Base-by-base conservation (phyloP, 257 asterid species). In the Lithospermum erythrorhizon region DNA sequence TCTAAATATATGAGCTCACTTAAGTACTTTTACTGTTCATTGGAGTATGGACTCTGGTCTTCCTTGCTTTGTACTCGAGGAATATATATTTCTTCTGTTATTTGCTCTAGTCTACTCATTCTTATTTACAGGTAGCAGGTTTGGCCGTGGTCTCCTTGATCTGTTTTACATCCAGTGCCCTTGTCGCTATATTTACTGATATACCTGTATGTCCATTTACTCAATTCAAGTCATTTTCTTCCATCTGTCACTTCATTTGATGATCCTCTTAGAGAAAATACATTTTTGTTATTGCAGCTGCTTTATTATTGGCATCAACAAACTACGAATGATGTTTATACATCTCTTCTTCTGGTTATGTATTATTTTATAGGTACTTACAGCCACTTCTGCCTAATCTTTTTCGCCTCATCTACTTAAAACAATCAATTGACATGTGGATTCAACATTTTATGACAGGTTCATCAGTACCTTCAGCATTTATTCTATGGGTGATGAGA, bases 71-170 rank as follows among this genome's bases (percentile, higher is more conserved):
- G 18, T 48, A 9, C 19, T 7, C 5, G 19, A 57, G 48, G 21
- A 57, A 53, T 3, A 19, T 21, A 25, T 41, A n/a, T 55, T 23
- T 63, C 23, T 7, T 55, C 55, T 55, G 61, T 20, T 52, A 23
- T 23, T 20, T 16, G 19, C 41, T 37, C 56, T 15, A 64, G 49
- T 14, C n/a, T 56, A 2, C 6, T 57, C 13, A 21, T 8, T 41
- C 20, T 8, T 32, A 37, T 66, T 19, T 7, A 66, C 76, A 91
- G 98, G 95, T 91, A 66, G 87, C 95, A 49, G 86, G 97, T 29
- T 70, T 91, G 89, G 95, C 95, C 57, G 73, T 78, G 71, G 97
- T 88, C 32, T 88, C 89, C 53, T 82, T 91, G n/a, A n/a, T 86
- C 61, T 74, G 97, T 73, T 91, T 88, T 73, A 78, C 94, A 51